Evolutionary conservation across 2,329 filamentous ascomycete species (phyloP), one percentile per base, ranked within the genome.

Genomic region (Piedraia hortae): DNA sequence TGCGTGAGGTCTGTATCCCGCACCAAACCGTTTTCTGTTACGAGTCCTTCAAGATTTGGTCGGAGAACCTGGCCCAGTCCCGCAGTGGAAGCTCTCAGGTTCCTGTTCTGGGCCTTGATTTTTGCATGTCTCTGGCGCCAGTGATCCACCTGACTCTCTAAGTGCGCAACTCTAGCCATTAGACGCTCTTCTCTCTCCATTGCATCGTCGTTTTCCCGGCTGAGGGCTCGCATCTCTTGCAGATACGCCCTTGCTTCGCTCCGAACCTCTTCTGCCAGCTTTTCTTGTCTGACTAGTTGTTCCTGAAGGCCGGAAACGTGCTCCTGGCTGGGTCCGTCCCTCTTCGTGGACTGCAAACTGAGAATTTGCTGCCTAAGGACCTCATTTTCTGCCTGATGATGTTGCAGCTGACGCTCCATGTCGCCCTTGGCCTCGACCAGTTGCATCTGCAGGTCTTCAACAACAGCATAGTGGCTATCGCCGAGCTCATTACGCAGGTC

Each of bases 1-100:
- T 75, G 80, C 22, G 82, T 91, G 32, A 97, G 65, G 41, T 91
- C 73, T 7, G 91, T 61, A 44, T 91, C 85, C 46, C 74, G 80
- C 34, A 97, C 65, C 11, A 85, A 44, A 4, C 85, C 85, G 27
- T 66, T 60, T 7, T 68, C 60, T 16, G 70, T 37, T 16, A 44
- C 28, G 11, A 43, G 25, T 12, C 57, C 62, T 37, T 59, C 60
- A n/a, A n/a, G n/a, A n/a, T n/a, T n/a, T n/a, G n/a, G n/a, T n/a
- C n/a, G n/a, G n/a, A n/a, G n/a, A n/a, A n/a, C n/a, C 23, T 74
- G 65, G 5, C 70, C 63, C 19, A 88, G 51, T 7, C 74, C 75
- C 28, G 73, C 62, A 0, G 78, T 85, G 1, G 75, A 75, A 4
- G 73, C 67, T 22, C 77, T 68, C 41, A 90, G 56, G 37, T 60